Base-by-base conservation (phyloP, 2,329 filamentous ascomycete genomes). In the Cladobotryum mycophilum region DNA sequence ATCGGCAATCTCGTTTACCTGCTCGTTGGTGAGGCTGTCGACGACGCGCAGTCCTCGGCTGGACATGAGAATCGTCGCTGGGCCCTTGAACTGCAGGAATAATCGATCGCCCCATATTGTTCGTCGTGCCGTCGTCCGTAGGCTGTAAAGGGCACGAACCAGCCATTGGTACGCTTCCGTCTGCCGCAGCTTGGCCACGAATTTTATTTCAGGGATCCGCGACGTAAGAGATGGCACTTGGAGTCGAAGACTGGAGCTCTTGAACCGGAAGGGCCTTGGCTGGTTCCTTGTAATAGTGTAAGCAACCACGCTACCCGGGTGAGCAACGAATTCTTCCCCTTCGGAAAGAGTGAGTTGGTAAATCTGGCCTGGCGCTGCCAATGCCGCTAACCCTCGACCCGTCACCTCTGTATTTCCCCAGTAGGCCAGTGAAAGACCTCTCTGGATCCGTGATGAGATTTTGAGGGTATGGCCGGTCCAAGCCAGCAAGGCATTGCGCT, bases 51-150 rank as follows among this genome's bases (percentile, higher is more conserved):
- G 81, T 13, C 85, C 90, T n/a, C 92, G 82, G 47, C 89, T 95
- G 56, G 95, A 95, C 61, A 99, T 75, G 41, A 97, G 76, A 45
- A 99, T 80, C 2, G 88, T 96, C 5, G 81, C 81, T 2, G 93
- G 93, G 0, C 93, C 93, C 51, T 85, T 80, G 65, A 99, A 96
- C 63, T 88, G 87, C 33, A 99, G 74, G 69, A 97, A 97, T 22
- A 97, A 75, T 70, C 92, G 75, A 65, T 99, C 93, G 18, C 93
- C 93, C 89, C 90, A 97, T 51, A 99, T 87, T 1, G 88, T 88
- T 61, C 88, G 81, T 53, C 91, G 80, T 40, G 85, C 76, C 71
- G 85, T 84, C 0, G 90, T 96, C 53, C 89, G 82, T 17, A 95
- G 58, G 36, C 73, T 80, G 67, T 87, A 88, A 7, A 86, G 67